Percentiles rank a stretch among this genome's conserved stretches.
phyloP scores from a whole-genome alignment of 129 eudicot species.

The Ambrosia artemisiifolia region DNA sequence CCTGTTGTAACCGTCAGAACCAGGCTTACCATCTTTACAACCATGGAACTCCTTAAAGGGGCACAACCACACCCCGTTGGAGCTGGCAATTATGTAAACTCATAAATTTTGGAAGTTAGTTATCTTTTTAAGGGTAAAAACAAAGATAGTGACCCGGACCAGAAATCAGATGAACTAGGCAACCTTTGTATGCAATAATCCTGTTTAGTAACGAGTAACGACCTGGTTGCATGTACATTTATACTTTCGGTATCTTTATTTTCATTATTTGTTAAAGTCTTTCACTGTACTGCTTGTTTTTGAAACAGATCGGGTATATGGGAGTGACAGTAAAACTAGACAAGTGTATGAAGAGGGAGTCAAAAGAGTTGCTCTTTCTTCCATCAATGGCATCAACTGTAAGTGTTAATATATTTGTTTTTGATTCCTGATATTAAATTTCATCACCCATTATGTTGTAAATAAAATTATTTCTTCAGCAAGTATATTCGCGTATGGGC shows the following conservation, averaged over 20 bases:
- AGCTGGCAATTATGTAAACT: no score
- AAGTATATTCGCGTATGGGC: slow-evolving; percentile 94
- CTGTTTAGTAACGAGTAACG: neutral
- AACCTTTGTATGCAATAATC: neutral
- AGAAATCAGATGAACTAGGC: neutral
- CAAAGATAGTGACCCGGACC: neutral
- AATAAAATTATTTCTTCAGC: slow-evolving; percentile 50
- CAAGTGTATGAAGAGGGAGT: slow-evolving; percentile 84
- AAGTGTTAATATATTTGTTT: slow-evolving; percentile 19
- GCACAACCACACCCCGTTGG: no score
- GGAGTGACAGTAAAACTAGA: slow-evolving; percentile 50
- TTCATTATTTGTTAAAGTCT: neutral
- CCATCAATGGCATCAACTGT: slow-evolving; percentile 80
- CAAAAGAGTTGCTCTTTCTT: slow-evolving; percentile 80
- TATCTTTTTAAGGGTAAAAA: neutral
- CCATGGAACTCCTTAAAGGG: no score
- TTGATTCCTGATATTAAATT: neutral
- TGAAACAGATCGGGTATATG: slow-evolving; percentile 73
- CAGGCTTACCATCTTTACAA: no score
- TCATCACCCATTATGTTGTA: neutral
- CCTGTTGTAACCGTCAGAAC: no score
- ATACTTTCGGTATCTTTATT: neutral
- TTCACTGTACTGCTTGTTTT: neutral
- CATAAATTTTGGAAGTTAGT: no score
- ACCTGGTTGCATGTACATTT: neutral